Evolutionary conservation across 129 eudicot genomes (phyloP), one percentile per base, ranked within the genome.

Genomic region (Heracleum sosnowskyi): DNA sequence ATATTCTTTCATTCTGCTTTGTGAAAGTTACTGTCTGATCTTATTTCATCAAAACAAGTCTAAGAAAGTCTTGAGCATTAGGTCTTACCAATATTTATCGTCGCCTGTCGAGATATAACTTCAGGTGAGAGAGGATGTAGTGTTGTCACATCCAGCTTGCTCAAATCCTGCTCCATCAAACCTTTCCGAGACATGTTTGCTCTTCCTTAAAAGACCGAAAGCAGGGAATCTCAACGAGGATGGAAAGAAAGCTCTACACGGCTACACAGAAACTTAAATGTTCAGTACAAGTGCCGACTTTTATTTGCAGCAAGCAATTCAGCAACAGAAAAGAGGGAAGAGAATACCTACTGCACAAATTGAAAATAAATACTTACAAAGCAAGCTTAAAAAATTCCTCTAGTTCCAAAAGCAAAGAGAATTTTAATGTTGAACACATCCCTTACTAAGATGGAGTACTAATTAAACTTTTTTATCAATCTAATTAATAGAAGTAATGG

Each of bases 101-200:
- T 94, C 8, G 98, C 98, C 78, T 94, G 98, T 46, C 98, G 97
- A 81, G 97, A 89, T 76, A 94, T 94, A 31, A 94, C 98, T 85
- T 94, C 98, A 69, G 98, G 98, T 1, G 97, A 89, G 34, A 94
- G 87, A 44, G 98, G 98, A 94, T 91, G 88, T 28, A 94, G 85
- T 69, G 83, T 69, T 6, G 93, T 68, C 28, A 94, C 97, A 88
- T 94, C 98, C 90, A 91, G 84, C 82, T 89, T 89, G 87, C 94
- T 91, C 60, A 91, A 80, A 76, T 91, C 92, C 82, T 91, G 97
- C 86, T 91, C 97, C 97, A 89, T 89, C 86, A 91, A 81, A 31
- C 97, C 97, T 82, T 87, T 93, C 36, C 86, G 87, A 34, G 97
- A 79, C 98, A 93, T 93, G 29, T 86, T 91, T 47, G 71, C 88